Percentiles rank a stretch among this genome's conserved stretches.
phyloP scores from a whole-genome alignment of 306 rosid genomes.

The Fragaria nilgerrensis region DNA sequence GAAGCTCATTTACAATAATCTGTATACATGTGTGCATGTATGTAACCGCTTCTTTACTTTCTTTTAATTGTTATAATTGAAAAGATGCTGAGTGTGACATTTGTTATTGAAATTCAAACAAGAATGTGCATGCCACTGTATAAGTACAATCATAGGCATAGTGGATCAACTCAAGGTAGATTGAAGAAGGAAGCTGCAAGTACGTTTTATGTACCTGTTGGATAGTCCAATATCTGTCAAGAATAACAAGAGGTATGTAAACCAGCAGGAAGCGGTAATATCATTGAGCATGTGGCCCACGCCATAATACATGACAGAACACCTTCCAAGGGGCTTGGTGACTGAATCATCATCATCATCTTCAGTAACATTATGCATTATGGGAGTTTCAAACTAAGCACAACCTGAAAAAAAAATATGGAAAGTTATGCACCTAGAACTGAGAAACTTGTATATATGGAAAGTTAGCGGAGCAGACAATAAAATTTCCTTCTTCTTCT shows the following conservation, averaged over 20 bases:
- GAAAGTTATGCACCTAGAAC: constrained; percentile 2
- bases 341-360: constrained; percentile 45
- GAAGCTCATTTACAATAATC: neutral
- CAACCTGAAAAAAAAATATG: constrained; percentile 47
- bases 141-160: neutral
- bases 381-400: neutral
- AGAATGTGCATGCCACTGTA: neutral
- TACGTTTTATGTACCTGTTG: constrained; percentile 50
- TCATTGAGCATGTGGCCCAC: constrained; percentile 98
- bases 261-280: constrained; percentile 96
- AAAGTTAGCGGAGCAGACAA: neutral
- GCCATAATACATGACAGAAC: constrained; percentile 72
- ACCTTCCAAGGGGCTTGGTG: constrained; percentile 61
- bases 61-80: neutral
- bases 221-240: constrained; percentile 88
- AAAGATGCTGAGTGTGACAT: neutral
- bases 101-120: constrained; percentile 6
- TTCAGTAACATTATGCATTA: constrained; percentile 48
- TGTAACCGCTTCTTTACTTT: neutral
- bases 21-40: neutral
- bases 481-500: neutral
- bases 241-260: constrained; percentile 84
- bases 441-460: neutral
- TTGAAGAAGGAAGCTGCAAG: neutral
- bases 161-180: neutral